A percentile compares a stretch with the other conserved stretches of the same genome.
phyloP scores from a whole-genome alignment of 2,329 filamentous ascomycete genomes.

The Ampelomyces quisqualis region DNA sequence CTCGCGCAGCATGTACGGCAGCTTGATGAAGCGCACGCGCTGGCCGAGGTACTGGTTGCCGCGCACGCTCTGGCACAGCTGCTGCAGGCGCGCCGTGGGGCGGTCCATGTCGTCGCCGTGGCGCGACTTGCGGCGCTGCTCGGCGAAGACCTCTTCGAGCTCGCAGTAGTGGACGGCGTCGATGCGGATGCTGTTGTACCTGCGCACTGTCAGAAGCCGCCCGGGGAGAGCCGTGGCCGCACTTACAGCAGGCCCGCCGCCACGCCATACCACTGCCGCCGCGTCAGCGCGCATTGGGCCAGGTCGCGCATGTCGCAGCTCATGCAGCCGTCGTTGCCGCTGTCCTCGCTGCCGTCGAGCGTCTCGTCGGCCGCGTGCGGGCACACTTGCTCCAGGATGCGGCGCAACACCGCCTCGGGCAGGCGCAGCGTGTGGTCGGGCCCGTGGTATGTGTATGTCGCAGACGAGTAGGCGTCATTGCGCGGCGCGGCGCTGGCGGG shows the following conservation, averaged over 20 bases:
- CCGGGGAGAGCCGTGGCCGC: background rate
- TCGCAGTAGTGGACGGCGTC: constrained; percentile 94
- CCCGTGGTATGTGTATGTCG: constrained; percentile 35
- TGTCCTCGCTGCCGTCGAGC: constrained; percentile 80
- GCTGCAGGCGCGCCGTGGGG: constrained; percentile 70
- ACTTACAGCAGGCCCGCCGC: constrained; percentile 65
- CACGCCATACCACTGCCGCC: constrained; percentile 67
- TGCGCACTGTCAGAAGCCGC: constrained; percentile 41
- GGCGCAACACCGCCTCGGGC: constrained; percentile 67
- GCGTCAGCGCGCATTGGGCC: constrained; percentile 73
- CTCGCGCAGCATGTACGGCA: constrained; percentile 93
- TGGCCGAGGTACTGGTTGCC: constrained; percentile 71
- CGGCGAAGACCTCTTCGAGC: constrained; percentile 76
- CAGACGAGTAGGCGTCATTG: constrained; percentile 33
- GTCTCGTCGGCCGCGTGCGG: constrained; percentile 70
- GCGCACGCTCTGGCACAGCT: constrained; percentile 79
- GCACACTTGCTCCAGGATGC: constrained; percentile 80
- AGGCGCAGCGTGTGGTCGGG: constrained; percentile 54
- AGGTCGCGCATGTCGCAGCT: constrained; percentile 90
- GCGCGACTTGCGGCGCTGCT: constrained; percentile 61
- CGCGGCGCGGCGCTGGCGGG: constrained; percentile 23
- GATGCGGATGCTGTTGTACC: constrained; percentile 87
- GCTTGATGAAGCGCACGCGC: constrained; percentile 76
- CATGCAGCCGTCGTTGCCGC: constrained; percentile 80
- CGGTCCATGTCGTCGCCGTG: constrained; percentile 81